Base-by-base conservation (phyloP, 1,284 basidiomycete species). In the Ustilago bromivora region DNA sequence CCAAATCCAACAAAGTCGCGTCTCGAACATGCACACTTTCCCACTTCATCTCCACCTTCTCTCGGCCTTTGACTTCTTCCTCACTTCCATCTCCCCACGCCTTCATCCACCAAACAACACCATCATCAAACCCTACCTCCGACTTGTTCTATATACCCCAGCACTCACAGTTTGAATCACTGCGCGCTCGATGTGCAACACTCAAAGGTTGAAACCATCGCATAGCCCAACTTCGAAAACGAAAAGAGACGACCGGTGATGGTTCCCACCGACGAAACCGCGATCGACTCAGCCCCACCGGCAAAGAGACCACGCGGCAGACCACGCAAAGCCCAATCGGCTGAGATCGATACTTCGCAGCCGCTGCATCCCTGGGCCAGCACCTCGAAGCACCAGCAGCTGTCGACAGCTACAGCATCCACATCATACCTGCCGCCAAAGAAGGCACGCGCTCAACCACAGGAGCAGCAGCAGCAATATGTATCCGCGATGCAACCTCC, bases 301-400 rank as follows among this genome's bases (percentile, higher is more conserved):
- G 34, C n/a, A 23, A 60, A 60, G n/a, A 52, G n/a, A 35, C 53
- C 47, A 32, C 62, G 57, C 5, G 58, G 61, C 3, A 41, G 62
- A 46, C 55, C 61, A 57, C 65, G 61, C 40, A 65, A 65, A 23
- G 19, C 49, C 7, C 57, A 63, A 35, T 43, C 31, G n/a, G 10
- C 57, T 11, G 35, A 62, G 23, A 64, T 73, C 38, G 66, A 73
- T n/a, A 35, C 62, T 5, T 57, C 43, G 7, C 51, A 57, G 31
- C 71, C 71, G 10, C 41, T 73, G 0, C 71, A 73, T 61, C 71
- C 71, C 12, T 73, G 71, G 71, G 71, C 71, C 1, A 65, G 23
- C 43, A 52, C 51, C 4, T 57, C 49, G 1, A 51, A 40, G 12
- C 46, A 19, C 1, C 49, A 28, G 12, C 59, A 12, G 3, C 62